Evolutionary conservation across 2,329 filamentous ascomycete genomes (phyloP), one percentile per base, ranked within the genome.

Genomic region (Ceratocystis huliohia): DNA sequence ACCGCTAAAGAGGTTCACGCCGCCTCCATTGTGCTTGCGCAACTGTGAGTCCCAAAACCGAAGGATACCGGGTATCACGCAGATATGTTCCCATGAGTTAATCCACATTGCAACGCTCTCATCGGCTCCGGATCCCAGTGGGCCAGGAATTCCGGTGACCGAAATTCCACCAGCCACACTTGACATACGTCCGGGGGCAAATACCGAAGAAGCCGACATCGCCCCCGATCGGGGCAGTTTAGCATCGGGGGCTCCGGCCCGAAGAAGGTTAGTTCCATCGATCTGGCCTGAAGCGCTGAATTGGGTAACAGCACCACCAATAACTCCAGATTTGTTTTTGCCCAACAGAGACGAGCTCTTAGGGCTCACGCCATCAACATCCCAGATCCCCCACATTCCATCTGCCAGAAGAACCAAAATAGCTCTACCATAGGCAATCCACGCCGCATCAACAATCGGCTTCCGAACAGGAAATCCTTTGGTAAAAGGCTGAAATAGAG

Each of bases 331-430:
- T 66, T 78, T 78, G 41, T 81, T 74, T 70, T 79, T 82, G 50
- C 76, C 79, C 28, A 83, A 78, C 3, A 84, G 73, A 0, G 77
- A 72, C 67, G 78, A 73, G 61, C 78, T 73, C 45, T 78, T 73
- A 1, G 82, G 81, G 48, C 80, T 81, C 37, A 78, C 78, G 6
- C 83, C 82, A 69, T 86, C 82, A 57, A 87, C 78, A 70, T 87
- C 84, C 84, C 84, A 87, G 44, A 87, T 81, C 15, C 83, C 85
- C 85, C 85, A 87, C 72, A 84, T 84, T 5, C 84, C 85, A 70
- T 87, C 85, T 0, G 81, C 81, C 2, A 87, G 75, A 1, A 87
- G 76, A 0, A 78, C 77, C 50, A 87, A 74, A 33, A 87, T 76
- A 4, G 84, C 84, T 61, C 81, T 79, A 8, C 85, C 85, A 67